Base-by-base conservation (phyloP, 208 protist genomes). In the Acanthamoeba sp. region DNA sequence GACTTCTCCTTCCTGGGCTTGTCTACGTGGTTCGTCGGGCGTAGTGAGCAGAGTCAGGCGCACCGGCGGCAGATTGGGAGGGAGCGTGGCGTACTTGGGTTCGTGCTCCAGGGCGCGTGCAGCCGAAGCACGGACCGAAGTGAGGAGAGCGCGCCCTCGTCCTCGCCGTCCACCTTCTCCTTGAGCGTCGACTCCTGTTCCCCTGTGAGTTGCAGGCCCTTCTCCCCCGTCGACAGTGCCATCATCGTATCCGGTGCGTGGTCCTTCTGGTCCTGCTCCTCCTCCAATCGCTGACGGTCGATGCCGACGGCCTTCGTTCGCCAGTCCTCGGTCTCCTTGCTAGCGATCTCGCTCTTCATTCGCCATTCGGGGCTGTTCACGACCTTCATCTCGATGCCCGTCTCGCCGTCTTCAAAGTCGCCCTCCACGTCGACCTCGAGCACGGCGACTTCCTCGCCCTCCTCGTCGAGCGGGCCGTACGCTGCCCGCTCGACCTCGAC, bases 181-280 rank as follows among this genome's bases (percentile, higher is more conserved):
- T 16, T 18, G 7, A 80, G 71, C 3, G 32, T 80, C 10, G 24
- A n/a, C 38, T 80, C 71, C 20, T 80, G 34, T 27, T 45, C 36
- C 0, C 38, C 71, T 2, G 71, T 80, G 22, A 80, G 36, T 6
- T 29, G 71, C 36, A 80, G 71, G 10, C 24, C n/a, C 22, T 24
- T 34, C 71, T 48, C 69, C 6, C 20, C 24, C 14, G 3, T 34
- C 36, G 38, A 24, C 34, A 6, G n/a, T n/a, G n/a, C n/a, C n/a
- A 38, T 73, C 1, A 73, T 42, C 1, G 45, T 14, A 6, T 50
- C 12, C 45, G 45, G 45, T 3, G 45, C 12, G 45, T 50, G 45
- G 45, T 69, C 59, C 71, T 45, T 48, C 24, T 80, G 71, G 38
- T 80, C 71, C 71, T 80, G 71, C 71, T 80, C 71, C 24, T 80